A percentile compares a stretch with the other conserved stretches of the same genome.
Conservation (phyloP, 2,329 filamentous ascomycete species). For the Colletotrichum tamarilloi region DNA sequence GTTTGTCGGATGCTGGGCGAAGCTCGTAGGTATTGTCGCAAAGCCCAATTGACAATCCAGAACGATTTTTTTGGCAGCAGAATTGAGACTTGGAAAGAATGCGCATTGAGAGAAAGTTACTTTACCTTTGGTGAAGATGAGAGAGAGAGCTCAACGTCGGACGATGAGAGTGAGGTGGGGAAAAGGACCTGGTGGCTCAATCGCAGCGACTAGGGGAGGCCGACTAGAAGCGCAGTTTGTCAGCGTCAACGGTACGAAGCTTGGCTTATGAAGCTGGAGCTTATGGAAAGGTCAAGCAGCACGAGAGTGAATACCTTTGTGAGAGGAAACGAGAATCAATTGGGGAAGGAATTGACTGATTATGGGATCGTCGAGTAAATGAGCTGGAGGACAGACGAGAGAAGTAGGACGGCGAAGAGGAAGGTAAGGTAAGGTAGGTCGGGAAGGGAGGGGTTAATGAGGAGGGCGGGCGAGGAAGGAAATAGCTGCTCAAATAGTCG, state of each 20-base stretch:
- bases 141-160: conserved; percentile 1
- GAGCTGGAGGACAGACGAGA: conserved; percentile 15
- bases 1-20: background rate
- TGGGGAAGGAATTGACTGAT: conserved; percentile 11
- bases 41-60: background rate
- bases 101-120: conserved; percentile 10
- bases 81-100: background rate
- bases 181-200: conserved; percentile 7
- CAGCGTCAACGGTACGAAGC: conserved; percentile 22
- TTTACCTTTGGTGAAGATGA: conserved; percentile 23
- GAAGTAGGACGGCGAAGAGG: conserved; percentile 7
- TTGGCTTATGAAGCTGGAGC: background rate
- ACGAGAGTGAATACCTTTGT: background rate
- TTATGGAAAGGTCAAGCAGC: background rate
- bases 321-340: background rate
- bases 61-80: background rate
- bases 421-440: background rate
- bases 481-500: conserved; percentile 27
- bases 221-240: conserved; percentile 17
- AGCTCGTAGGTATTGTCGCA: background rate
- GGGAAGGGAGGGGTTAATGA: background rate
- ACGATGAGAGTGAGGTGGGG: conserved; percentile 12
- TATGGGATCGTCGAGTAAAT: conserved; percentile 7
- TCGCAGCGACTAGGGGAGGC: conserved; percentile 8
- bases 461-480: conserved; percentile 16